Evolutionary conservation across 2,329 filamentous ascomycete species (phyloP).

Genomic region (Alternaria triticimaculans): DNA sequence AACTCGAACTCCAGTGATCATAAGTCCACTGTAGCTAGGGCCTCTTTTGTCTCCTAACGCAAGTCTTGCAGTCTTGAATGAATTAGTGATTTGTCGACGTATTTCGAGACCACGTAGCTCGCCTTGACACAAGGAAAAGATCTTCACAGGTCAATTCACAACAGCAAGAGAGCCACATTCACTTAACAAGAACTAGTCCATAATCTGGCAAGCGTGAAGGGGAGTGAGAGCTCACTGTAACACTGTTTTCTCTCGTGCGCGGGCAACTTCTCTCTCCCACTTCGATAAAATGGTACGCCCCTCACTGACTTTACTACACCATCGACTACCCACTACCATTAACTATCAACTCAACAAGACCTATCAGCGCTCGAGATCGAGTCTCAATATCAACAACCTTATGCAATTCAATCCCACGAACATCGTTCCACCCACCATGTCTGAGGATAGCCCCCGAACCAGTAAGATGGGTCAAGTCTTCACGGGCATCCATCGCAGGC

Average conservation of each 20-base stretch:
- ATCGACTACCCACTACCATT: background rate
- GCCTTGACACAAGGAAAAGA: background rate
- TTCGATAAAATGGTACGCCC: background rate
- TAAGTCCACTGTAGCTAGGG: fast-evolving
- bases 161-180: background rate
- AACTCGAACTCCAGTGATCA: background rate
- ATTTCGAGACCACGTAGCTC: background rate
- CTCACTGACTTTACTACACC: background rate
- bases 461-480: background rate
- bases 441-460: background rate
- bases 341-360: background rate
- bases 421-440: background rate
- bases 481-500: background rate
- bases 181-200: background rate
- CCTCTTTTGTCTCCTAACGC: background rate
- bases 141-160: background rate
- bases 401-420: background rate
- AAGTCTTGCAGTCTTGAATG: background rate
- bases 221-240: background rate
- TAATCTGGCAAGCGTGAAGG: background rate
- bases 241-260: background rate
- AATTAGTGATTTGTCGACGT: background rate
- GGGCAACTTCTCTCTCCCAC: background rate
- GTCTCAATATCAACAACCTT: background rate
- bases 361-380: background rate